phyloP scores from a whole-genome alignment of 371 early-diverging fungal genomes.

The Umbelopsis sp. region DNA sequence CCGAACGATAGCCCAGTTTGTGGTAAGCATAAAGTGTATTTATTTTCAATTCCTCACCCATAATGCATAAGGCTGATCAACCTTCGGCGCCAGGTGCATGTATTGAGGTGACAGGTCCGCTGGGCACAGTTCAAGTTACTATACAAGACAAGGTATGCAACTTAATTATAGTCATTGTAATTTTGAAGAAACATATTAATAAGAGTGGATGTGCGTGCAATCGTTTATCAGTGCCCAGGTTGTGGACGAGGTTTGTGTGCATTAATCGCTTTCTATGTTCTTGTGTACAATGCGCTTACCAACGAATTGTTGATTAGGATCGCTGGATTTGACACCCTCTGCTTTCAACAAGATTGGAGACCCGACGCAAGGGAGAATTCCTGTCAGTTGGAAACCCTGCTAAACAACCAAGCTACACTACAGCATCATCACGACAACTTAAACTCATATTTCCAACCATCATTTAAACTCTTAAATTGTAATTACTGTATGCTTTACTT shows the following conservation, averaged over 20 bases:
- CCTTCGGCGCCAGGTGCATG: conserved; percentile 23
- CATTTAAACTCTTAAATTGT: too few relatives aligned
- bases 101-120: conserved; percentile 41
- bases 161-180: not conserved
- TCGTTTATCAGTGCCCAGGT: conserved; percentile 37
- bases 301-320: conserved; percentile 23
- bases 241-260: conserved; percentile 33
- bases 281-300: not conserved
- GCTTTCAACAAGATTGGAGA: conserved; percentile 43
- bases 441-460: too few relatives aligned
- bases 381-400: conserved; percentile 47
- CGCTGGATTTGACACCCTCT: conserved; percentile 50
- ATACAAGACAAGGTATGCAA: conserved; percentile 47
- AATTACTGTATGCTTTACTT: too few relatives aligned
- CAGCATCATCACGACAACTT: not conserved
- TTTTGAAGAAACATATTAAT: not conserved
- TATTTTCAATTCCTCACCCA: too few relatives aligned
- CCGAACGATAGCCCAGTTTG: conserved; percentile 51
- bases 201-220: conserved; percentile 4
- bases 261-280: not conserved
- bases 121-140: conserved; percentile 42
- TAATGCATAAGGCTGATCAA: not conserved
- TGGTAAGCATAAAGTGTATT: conserved; percentile 21
- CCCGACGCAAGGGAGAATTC: conserved; percentile 39
- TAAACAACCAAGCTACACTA: conserved; percentile 15